Conservation (phyloP, 148 eudicot genomes). For the Pharnaceum exiguum region DNA sequence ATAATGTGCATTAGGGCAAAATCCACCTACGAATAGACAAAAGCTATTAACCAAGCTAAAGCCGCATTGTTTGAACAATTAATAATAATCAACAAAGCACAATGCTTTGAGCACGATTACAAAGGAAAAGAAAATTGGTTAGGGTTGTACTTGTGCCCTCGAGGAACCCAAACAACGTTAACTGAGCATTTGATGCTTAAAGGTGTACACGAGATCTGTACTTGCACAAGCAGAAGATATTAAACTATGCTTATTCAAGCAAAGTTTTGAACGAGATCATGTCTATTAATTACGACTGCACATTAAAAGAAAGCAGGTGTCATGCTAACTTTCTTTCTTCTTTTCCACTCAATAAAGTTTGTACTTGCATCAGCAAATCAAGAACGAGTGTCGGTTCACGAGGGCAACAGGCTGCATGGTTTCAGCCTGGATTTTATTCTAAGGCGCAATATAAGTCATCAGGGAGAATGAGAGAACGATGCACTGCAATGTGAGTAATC, state of each 20-base stretch:
- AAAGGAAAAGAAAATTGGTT: conserved; percentile 21
- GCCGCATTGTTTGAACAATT: conserved; percentile 16
- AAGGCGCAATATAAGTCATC: background rate
- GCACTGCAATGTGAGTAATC: too few relatives aligned
- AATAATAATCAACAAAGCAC: conserved; percentile 5
- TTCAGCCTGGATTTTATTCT: background rate
- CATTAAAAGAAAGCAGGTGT: conserved; percentile 11
- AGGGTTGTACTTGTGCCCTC: conserved; percentile 46
- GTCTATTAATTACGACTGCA: conserved; percentile 10
- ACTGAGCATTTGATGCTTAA: conserved; percentile 26
- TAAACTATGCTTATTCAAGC: conserved; percentile 13
- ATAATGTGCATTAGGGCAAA: background rate
- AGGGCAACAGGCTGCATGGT: conserved; percentile 3
- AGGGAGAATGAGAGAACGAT: background rate
- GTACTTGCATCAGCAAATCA: conserved; percentile 7
- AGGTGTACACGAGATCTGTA: conserved; percentile 30
- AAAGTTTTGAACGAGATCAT: conserved; percentile 1
- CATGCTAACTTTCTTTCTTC: conserved; percentile 11
- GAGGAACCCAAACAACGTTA: conserved; percentile 16
- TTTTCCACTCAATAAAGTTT: conserved; percentile 4
- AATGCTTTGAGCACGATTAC: conserved; percentile 18
- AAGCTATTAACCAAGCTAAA: background rate
- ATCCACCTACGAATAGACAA: background rate
- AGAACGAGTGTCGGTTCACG: conserved; percentile 8
- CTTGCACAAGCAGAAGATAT: conserved; percentile 22